A percentile compares a stretch with the other conserved stretches of the same genome.
phyloP scores from a whole-genome alignment of 2,329 filamentous ascomycete genomes.

The Penicillium vulpinum region DNA sequence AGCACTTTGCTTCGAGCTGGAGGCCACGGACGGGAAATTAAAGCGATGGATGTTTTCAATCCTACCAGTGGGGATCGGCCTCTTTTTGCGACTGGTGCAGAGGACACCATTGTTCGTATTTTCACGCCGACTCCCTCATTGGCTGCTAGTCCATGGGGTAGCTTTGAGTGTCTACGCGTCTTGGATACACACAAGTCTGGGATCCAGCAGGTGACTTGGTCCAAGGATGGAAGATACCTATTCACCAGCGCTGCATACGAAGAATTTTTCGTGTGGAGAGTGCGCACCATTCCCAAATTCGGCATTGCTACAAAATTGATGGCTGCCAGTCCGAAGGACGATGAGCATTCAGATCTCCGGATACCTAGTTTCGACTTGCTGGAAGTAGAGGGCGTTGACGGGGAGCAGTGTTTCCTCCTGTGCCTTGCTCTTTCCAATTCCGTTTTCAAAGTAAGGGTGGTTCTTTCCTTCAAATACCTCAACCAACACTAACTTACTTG shows the following conservation, averaged over 20 bases:
- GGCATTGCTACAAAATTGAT: constrained; percentile 56
- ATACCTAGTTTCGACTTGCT: constrained; percentile 75
- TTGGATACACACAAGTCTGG: constrained; percentile 79
- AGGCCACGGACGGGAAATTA: constrained; percentile 85
- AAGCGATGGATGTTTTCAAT: constrained; percentile 55
- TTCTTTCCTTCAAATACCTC: neutral
- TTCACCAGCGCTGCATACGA: constrained; percentile 86
- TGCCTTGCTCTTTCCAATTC: constrained; percentile 84
- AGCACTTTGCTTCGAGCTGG: constrained; percentile 62
- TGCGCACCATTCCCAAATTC: constrained; percentile 57
- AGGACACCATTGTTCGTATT: constrained; percentile 74
- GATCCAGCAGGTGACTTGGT: constrained; percentile 78
- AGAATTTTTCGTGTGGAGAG: constrained; percentile 83
- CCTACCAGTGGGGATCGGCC: constrained; percentile 11
- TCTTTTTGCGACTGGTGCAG: constrained; percentile 66
- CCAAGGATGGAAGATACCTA: constrained; percentile 64
- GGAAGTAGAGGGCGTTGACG: constrained; percentile 26
- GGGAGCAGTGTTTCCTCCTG: constrained; percentile 54
- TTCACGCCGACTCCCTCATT: constrained; percentile 41
- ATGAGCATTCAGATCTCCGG: constrained; percentile 65
- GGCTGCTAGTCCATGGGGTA: constrained; percentile 21
- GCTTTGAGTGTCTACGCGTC: constrained; percentile 58
- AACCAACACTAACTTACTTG: constrained; percentile 10
- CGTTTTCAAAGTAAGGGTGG: constrained; percentile 57
- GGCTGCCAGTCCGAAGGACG: constrained; percentile 49